Evolutionary conservation across 768 basidiomycete species (phyloP).

Genomic region (Kwoniella shandongensis): DNA sequence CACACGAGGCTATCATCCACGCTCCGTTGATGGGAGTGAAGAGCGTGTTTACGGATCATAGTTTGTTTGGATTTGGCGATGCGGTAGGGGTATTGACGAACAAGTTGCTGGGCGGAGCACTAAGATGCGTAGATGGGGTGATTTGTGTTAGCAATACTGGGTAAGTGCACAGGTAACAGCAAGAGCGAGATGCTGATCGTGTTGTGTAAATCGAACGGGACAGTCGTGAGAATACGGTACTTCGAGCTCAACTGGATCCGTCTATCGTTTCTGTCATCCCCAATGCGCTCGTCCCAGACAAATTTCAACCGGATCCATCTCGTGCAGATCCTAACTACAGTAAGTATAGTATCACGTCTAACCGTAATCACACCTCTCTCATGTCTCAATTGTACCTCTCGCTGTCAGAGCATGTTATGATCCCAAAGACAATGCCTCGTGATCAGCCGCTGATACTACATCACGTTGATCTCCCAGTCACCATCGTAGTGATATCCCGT

Average conservation of each 20-base stretch:
- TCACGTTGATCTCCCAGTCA: conserved; percentile 62
- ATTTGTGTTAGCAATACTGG: conserved; percentile 97
- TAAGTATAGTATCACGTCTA: conserved; percentile 50
- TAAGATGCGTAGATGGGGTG: conserved; percentile 88
- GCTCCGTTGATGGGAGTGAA: conserved; percentile 74
- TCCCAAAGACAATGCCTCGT: conserved; percentile 6
- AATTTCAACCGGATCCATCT: conserved; percentile 68
- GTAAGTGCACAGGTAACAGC: conserved; percentile 56
- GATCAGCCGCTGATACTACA: too few species aligned
- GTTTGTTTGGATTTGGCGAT: conserved; percentile 92
- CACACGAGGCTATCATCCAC: conserved; percentile 88
- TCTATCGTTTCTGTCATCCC: conserved; percentile 85
- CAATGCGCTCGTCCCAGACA: conserved; percentile 81
- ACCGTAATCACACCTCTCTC: conserved; percentile 7
- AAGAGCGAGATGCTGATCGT: neutral
- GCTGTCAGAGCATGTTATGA: too few species aligned
- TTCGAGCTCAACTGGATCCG: conserved; percentile 74
- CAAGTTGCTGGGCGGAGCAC: conserved; percentile 80
- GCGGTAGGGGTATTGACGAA: conserved; percentile 97
- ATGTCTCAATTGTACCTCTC: too few species aligned
- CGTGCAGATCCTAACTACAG: conserved; percentile 55
- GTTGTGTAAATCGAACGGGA: too few species aligned
- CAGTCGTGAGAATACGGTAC: conserved; percentile 95
- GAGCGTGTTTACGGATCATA: conserved; percentile 96
- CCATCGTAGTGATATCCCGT: conserved; percentile 84